phyloP scores from a whole-genome alignment of 1,284 basidiomycete species.

The Cryptococcus depauperatus region DNA sequence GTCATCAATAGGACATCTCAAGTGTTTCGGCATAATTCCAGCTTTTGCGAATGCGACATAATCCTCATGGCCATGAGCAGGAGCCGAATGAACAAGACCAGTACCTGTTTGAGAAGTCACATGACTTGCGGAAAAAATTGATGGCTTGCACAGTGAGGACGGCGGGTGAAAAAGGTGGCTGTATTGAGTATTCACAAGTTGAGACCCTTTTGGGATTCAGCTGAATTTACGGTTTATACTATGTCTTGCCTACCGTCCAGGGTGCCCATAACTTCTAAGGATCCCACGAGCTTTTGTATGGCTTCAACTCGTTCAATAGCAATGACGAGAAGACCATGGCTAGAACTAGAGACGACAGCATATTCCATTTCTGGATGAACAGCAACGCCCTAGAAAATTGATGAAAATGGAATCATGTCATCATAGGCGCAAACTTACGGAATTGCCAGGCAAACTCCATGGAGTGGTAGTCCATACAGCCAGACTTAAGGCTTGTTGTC shows the following conservation, averaged over 20 bases:
- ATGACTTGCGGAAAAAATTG: slow-evolving; percentile 51
- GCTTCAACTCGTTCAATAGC: slow-evolving; percentile 59
- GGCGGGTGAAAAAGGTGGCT: slow-evolving; percentile 56
- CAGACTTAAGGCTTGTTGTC: slow-evolving; percentile 49
- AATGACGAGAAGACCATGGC: slow-evolving; percentile 53
- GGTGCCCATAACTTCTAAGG: slow-evolving; percentile 48
- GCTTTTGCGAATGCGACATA: slow-evolving; percentile 60
- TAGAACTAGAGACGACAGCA: slow-evolving; percentile 50
- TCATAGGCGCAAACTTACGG: slow-evolving; percentile 52
- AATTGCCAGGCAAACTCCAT: slow-evolving; percentile 93
- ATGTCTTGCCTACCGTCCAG: slow-evolving; percentile 49
- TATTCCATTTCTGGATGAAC: slow-evolving; percentile 70
- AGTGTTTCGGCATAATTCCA: slow-evolving; percentile 32
- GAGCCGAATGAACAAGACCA: slow-evolving; percentile 90
- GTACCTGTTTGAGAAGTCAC: slow-evolving; percentile 88
- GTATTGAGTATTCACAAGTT: slow-evolving; percentile 62
- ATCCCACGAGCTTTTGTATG: slow-evolving; percentile 53
- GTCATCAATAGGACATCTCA: slow-evolving; percentile 69
- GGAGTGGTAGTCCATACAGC: slow-evolving; percentile 99
- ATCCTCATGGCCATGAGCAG: slow-evolving; percentile 91
- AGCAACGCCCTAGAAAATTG: slow-evolving; percentile 63
- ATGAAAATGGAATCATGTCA: not conserved
- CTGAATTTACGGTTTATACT: not conserved
- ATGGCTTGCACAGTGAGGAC: slow-evolving; percentile 50
- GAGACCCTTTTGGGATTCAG: slow-evolving; percentile 48